Percentiles rank a stretch among this genome's conserved stretches.
phyloP scores from a whole-genome alignment of 192 early-diverging fungal genomes.

The Chytriomyces sp. region DNA sequence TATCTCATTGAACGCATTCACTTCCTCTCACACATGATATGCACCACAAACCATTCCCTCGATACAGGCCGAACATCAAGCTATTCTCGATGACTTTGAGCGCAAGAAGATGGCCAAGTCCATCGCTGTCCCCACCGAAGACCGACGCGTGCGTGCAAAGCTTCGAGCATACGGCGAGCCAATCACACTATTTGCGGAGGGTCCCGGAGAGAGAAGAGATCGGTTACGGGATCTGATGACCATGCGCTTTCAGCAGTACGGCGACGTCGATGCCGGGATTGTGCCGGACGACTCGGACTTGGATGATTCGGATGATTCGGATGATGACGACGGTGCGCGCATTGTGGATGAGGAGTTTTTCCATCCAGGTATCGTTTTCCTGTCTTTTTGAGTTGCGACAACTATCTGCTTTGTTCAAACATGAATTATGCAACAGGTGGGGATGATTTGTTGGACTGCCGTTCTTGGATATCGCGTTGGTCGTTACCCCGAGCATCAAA shows the following conservation, averaged over 20 bases:
- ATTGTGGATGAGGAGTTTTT: slow-evolving; percentile 53
- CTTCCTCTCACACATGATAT: background rate
- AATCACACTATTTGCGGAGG: slow-evolving; percentile 93
- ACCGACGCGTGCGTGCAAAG: slow-evolving; percentile 72
- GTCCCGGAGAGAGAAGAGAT: slow-evolving; percentile 84
- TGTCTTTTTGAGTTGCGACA: background rate
- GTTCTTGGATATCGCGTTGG: slow-evolving; percentile 24
- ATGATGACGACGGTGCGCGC: slow-evolving; percentile 54
- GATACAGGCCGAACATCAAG: slow-evolving; percentile 47
- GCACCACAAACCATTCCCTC: background rate
- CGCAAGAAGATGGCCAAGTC: slow-evolving; percentile 74
- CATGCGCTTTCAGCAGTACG: slow-evolving; percentile 48
- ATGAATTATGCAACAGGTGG: slow-evolving; percentile 13
- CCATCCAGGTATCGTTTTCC: slow-evolving; percentile 11
- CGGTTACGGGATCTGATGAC: slow-evolving; percentile 79
- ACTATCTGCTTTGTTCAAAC: background rate
- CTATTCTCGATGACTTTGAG: slow-evolving; percentile 56
- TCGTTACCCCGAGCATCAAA: slow-evolving; percentile 64
- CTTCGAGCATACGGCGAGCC: slow-evolving; percentile 84
- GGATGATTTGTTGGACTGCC: slow-evolving; percentile 51
- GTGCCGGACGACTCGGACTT: slow-evolving; percentile 49
- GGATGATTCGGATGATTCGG: slow-evolving; percentile 57
- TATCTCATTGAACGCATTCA: background rate
- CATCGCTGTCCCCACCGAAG: slow-evolving; percentile 91
- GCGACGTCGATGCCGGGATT: slow-evolving; percentile 43